Conservation (phyloP, 345 rosid species). For the Populus pruinosa region DNA sequence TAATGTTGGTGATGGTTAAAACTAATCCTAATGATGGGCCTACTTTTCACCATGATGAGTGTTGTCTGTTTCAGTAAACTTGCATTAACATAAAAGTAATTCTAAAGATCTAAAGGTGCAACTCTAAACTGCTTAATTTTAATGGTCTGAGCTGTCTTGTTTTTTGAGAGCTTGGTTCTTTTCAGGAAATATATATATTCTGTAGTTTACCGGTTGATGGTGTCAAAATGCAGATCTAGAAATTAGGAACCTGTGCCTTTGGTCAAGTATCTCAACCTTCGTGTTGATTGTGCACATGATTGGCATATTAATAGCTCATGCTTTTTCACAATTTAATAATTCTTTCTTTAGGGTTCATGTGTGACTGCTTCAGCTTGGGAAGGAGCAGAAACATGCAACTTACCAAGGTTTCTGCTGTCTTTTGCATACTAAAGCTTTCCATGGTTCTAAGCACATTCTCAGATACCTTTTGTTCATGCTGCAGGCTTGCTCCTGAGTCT, state of each 20-base stretch:
- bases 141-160: not conserved
- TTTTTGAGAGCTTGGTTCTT: not conserved
- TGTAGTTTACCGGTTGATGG: not conserved
- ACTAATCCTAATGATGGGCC: not conserved
- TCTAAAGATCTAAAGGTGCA: not conserved
- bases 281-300: not conserved
- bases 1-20: no score
- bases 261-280: not conserved
- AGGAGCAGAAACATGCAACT: constrained; percentile 29
- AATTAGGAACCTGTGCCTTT: not conserved
- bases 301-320: not conserved
- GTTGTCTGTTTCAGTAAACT: not conserved
- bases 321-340: constrained; percentile 4
- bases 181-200: not conserved
- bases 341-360: constrained; percentile 40
- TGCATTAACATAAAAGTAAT: not conserved
- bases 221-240: not conserved
- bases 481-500: constrained; percentile 80
- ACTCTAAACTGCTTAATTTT: not conserved
- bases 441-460: constrained; percentile 9
- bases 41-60: not conserved
- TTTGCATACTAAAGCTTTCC: not conserved
- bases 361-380: constrained; percentile 32
- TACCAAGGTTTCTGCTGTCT: constrained; percentile 48
- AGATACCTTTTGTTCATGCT: constrained; percentile 20